Evolutionary conservation across 257 asterid species (phyloP).

Genomic region (Handroanthus guayacan): DNA sequence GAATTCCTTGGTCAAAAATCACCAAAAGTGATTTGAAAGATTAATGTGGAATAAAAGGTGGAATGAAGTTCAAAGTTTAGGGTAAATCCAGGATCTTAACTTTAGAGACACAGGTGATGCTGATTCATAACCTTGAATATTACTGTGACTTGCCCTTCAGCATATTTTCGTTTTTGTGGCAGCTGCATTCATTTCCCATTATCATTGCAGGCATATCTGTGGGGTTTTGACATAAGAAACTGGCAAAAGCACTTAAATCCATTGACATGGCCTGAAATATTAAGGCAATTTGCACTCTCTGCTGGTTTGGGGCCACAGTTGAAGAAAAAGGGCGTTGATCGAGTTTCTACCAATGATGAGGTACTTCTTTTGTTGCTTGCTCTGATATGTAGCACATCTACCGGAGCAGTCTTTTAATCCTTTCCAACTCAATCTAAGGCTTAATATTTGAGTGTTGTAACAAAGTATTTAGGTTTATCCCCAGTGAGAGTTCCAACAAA

Average conservation of each 20-base stretch:
- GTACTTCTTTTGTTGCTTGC: slow-evolving; percentile 45
- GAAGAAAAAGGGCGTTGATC: slow-evolving; percentile 73
- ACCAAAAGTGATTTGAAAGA: too few species aligned
- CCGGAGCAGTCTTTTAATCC: neutral
- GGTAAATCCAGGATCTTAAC: neutral
- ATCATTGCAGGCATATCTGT: slow-evolving; percentile 76
- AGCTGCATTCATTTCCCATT: slow-evolving; percentile 35
- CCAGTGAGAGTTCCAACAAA: neutral
- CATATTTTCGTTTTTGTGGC: slow-evolving; percentile 6
- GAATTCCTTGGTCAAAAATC: too few species aligned
- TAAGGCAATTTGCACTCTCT: slow-evolving; percentile 90
- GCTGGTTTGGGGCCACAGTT: slow-evolving; percentile 96
- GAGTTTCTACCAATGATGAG: slow-evolving; percentile 63
- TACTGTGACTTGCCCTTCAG: neutral
- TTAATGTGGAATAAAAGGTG: too few species aligned
- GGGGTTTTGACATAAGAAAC: slow-evolving; percentile 95
- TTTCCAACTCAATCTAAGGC: neutral
- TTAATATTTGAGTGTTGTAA: neutral
- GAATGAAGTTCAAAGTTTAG: too few species aligned
- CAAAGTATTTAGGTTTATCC: slow-evolving; percentile 3
- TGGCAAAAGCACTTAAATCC: slow-evolving; percentile 94
- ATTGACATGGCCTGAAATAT: slow-evolving; percentile 94
- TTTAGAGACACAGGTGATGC: neutral
- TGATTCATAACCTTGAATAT: neutral
- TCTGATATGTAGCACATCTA: neutral